Conservation (phyloP, 2,329 filamentous ascomycete species). For the Allantophomopsis cytisporea region DNA sequence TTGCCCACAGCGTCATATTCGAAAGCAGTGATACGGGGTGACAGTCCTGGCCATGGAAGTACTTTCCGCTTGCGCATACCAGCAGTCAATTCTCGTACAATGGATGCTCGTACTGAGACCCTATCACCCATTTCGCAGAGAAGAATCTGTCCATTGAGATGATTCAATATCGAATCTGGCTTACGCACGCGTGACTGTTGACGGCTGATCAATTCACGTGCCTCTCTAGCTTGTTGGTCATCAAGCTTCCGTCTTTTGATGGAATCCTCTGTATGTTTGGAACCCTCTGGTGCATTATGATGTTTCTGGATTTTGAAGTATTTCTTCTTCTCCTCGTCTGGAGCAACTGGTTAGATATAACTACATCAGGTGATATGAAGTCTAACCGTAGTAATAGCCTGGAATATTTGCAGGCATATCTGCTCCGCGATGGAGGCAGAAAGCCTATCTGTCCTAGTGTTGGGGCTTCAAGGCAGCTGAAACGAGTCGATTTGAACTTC, state of each 20-base stretch:
- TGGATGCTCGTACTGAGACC: not conserved
- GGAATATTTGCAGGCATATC: too few species aligned
- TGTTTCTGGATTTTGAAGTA: slow-evolving; percentile 53
- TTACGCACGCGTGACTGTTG: not conserved
- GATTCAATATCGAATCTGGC: not conserved
- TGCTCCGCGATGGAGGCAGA: too few species aligned
- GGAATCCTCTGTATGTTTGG: slow-evolving; percentile 41
- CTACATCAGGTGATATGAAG: too few species aligned
- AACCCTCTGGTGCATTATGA: slow-evolving; percentile 31
- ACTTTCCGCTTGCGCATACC: not conserved
- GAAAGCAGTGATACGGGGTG: too few species aligned
- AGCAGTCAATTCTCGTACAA: not conserved
- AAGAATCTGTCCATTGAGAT: not conserved
- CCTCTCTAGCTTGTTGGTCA: slow-evolving; percentile 15
- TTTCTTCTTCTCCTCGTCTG: slow-evolving; percentile 31
- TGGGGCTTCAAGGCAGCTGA: not conserved
- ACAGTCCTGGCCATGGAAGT: not conserved
- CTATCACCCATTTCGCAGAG: not conserved
- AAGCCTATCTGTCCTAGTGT: too few species aligned
- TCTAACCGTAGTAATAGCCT: too few species aligned
- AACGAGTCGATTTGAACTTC: too few species aligned
- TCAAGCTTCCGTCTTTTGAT: slow-evolving; percentile 41
- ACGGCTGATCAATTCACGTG: not conserved
- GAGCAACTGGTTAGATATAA: too few species aligned
- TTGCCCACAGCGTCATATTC: too few species aligned